A percentile compares a stretch with the other conserved stretches of the same genome.
Conservation (phyloP, 257 asterid genomes). For the Leonotis leonurus region DNA sequence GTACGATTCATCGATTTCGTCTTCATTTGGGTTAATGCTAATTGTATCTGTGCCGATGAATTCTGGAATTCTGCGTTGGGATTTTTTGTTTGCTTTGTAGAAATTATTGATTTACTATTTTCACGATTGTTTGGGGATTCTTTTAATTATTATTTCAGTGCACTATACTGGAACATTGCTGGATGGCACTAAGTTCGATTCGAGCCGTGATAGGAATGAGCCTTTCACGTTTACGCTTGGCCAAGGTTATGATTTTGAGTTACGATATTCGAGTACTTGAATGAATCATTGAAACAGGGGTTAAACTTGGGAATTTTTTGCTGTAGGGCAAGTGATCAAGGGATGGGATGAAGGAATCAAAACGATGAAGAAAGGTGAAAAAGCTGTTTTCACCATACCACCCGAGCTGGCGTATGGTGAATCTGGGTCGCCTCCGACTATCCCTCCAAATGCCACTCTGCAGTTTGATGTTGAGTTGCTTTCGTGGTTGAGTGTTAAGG, state of each 20-base stretch:
- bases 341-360: slow-evolving; percentile 74
- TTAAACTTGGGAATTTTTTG: not conserved
- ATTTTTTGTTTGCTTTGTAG: not conserved
- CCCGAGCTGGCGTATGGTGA: slow-evolving; percentile 70
- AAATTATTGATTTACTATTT: not conserved
- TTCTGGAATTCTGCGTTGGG: not conserved
- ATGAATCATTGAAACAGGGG: not conserved
- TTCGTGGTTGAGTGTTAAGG: slow-evolving; percentile 59
- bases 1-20: slow-evolving; percentile 13
- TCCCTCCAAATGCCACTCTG: slow-evolving; percentile 63
- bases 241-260: slow-evolving; percentile 36
- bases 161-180: slow-evolving; percentile 65
- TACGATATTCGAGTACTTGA: not conserved
- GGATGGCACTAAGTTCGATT: slow-evolving; percentile 67
- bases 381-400: slow-evolving; percentile 59
- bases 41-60: not conserved
- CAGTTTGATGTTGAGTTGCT: slow-evolving; percentile 63
- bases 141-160: slow-evolving; percentile 34
- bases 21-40: not conserved
- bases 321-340: slow-evolving; percentile 63
- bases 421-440: slow-evolving; percentile 71
- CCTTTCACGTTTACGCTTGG: slow-evolving; percentile 66
- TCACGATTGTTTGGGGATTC: not conserved
- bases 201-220: slow-evolving; percentile 53
- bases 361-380: slow-evolving; percentile 78